phyloP scores from a whole-genome alignment of 1,284 basidiomycete genomes.

The Cutaneotrichosporon curvatum region DNA sequence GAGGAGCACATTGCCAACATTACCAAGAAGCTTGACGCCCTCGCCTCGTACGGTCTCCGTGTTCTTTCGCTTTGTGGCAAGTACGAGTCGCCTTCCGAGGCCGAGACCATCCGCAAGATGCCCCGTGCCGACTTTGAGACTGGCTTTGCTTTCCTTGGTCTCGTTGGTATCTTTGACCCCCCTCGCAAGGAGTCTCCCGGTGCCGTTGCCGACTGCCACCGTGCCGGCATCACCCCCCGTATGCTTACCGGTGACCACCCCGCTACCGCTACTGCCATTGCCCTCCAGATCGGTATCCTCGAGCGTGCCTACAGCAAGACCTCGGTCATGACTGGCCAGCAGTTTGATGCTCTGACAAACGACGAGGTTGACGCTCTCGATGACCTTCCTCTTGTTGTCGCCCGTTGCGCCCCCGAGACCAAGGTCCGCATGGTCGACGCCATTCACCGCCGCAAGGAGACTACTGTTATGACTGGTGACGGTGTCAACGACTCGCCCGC shows the following conservation, averaged over 20 bases:
- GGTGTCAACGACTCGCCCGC: constrained; percentile 58
- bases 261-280: constrained; percentile 51
- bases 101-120: constrained; percentile 37
- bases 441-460: constrained; percentile 50
- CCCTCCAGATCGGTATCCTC: constrained; percentile 52
- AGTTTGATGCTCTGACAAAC: constrained; percentile 60
- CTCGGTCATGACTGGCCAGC: constrained; percentile 52
- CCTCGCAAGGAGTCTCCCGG: constrained; percentile 58
- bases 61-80: constrained; percentile 48
- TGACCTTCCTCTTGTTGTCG: constrained; percentile 55
- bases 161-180: constrained; percentile 62
- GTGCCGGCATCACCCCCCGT: constrained; percentile 60
- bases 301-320: constrained; percentile 44
- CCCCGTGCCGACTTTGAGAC: constrained; percentile 55
- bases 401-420: constrained; percentile 53
- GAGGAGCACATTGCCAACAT: constrained; percentile 45
- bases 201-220: constrained; percentile 57
- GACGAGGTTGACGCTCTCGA: constrained; percentile 55
- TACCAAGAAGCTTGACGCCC: constrained; percentile 49
- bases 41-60: constrained; percentile 56
- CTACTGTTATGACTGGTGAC: constrained; percentile 48
- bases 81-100: constrained; percentile 43
- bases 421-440: constrained; percentile 57
- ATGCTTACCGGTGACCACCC: constrained; percentile 56
- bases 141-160: constrained; percentile 56